These are phyloP conservation scores for Pyrenochaeta sp. DNA, from an alignment of 2,329 filamentous ascomycete genomes.

Conservation along the genomic window DNA sequence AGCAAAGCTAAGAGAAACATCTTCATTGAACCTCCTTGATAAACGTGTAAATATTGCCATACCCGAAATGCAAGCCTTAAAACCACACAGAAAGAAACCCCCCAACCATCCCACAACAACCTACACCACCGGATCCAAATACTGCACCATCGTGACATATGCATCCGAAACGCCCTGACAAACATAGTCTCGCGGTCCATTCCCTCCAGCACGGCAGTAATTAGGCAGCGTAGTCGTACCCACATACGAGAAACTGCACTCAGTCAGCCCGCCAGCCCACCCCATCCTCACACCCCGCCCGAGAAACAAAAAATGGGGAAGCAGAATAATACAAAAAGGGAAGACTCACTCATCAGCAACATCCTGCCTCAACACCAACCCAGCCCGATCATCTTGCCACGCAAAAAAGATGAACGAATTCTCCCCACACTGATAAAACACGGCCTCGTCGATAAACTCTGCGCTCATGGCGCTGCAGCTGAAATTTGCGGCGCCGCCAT, in stretches of 20 bases:
- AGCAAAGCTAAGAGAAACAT: no score
- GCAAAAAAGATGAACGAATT: constrained; percentile 21
- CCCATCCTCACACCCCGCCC: not conserved
- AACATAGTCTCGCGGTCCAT: constrained; percentile 67
- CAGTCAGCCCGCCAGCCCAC: not conserved
- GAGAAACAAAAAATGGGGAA: not conserved
- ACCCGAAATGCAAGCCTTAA: no score
- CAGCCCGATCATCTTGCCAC: constrained; percentile 16
- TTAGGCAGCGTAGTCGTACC: constrained; percentile 21
- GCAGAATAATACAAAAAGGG: not conserved
- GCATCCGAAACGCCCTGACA: constrained; percentile 72
- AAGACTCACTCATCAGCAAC: constrained; percentile 15
- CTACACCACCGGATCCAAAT: constrained; percentile 4
- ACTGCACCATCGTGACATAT: constrained; percentile 48
- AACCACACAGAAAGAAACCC: no score
- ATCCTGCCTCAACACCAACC: constrained; percentile 22
- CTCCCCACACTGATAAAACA: constrained; percentile 20
- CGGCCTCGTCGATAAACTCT: constrained; percentile 11
- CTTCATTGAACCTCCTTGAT: no score
- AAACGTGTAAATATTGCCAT: no score
- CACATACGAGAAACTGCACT: constrained; percentile 12
- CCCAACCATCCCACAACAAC: not conserved
- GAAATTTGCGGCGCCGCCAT: constrained; percentile 16
- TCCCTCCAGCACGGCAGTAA: constrained; percentile 22
- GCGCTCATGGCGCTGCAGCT: constrained; percentile 12